Base-by-base conservation (phyloP, 306 rosid genomes). In the Corylus heterophylla region DNA sequence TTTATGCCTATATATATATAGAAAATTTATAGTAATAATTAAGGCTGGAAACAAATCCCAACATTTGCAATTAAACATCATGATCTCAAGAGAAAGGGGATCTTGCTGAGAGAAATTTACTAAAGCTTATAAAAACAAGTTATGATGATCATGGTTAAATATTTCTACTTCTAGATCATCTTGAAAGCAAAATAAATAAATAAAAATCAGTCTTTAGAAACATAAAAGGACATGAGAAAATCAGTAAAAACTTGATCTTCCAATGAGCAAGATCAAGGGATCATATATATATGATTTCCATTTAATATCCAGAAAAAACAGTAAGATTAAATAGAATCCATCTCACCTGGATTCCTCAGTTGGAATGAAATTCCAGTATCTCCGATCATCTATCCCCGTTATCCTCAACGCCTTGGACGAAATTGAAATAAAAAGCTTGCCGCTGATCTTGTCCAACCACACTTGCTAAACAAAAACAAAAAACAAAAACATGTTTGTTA, bases 311-410 rank as follows among this genome's bases (percentile, higher is more conserved):
- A 44, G 7, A 8, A 11, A 72, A 35, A 68, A 67, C 25, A 76
- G 10, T 54, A 27, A 20, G 14, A n/a, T 18, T 6, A 44, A 62
- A 54, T 76, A 58, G 8, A 69, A 35, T 11, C 5, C 2, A 2
- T 47, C 79, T 86, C 70, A 92, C 98, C 98, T 92, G 68, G 98
- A 90, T 90, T 94, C 97, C 17, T 90, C 89, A 3, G 93, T 87
- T 7, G 94, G 84, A 66, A 94, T 78, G 75, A 83, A 78, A 69
- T 72, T 94, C 98, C 98, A 90, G 81, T 92, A 94, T 88, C 98
- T 89, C 84, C 98, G 87, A 75, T 94, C 98, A 31, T 89, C 93
- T 42, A 94, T 92, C 81, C 97, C 97, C 0, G 97, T 94, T 35
- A 94, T 92, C 84, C 86, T 89, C 79, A 94, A 79, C 3, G 91